These are phyloP conservation scores for Linnemannia zychae DNA, from an alignment of 192 early-diverging fungal genomes.

Conservation along the genomic window DNA sequence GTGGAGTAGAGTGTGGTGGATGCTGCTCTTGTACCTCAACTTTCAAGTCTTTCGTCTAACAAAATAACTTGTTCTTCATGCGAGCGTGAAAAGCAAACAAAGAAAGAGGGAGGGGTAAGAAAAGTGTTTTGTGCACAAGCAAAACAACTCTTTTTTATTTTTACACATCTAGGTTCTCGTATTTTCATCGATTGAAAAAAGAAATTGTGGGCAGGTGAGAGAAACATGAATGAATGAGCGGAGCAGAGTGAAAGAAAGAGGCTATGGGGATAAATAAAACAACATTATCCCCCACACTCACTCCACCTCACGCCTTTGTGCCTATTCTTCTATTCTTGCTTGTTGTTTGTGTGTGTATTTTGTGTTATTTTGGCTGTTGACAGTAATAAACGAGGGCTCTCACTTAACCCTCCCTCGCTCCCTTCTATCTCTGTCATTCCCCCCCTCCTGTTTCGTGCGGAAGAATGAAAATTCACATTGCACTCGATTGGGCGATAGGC, in stretches of 20 bases:
- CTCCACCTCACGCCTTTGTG: background rate
- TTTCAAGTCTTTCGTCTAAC: background rate
- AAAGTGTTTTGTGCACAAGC: background rate
- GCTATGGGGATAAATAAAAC: no score
- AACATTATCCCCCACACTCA: background rate
- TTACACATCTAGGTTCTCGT: no score
- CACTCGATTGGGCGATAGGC: no score
- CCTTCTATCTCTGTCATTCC: background rate
- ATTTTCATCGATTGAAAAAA: background rate
- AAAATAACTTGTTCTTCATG: background rate
- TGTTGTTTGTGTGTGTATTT: background rate
- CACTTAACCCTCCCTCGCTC: background rate
- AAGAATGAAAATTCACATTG: no score
- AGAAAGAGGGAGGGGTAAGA: no score
- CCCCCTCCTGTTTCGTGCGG: background rate
- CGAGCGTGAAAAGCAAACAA: no score
- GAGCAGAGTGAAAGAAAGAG: background rate
- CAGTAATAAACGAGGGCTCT: background rate
- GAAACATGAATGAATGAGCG: background rate
- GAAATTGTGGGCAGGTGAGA: background rate
- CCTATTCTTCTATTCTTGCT: background rate
- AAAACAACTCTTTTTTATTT: background rate
- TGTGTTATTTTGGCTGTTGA: conserved; percentile 3
- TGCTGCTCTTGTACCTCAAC: no score
- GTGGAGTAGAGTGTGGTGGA: no score